phyloP scores from a whole-genome alignment of 1,139 yeast genomes.

The Geotrichum aggregatum region DNA sequence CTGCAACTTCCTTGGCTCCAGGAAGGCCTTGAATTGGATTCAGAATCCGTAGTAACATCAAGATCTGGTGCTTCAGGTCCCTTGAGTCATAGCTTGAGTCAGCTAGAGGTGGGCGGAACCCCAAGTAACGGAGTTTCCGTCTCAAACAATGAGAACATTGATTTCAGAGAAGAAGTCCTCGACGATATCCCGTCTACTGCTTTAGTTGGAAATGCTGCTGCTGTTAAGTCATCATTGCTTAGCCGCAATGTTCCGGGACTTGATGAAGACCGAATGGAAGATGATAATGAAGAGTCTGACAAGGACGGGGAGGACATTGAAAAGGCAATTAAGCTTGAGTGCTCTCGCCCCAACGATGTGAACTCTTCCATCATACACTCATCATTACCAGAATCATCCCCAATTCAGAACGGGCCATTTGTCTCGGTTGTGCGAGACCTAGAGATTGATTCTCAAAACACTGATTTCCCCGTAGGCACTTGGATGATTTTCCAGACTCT shows the following conservation, averaged over 20 bases:
- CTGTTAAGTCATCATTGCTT: not conserved
- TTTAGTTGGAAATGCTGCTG: not conserved
- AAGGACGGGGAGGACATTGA: slow-evolving; percentile 18
- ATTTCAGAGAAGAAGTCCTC: not conserved
- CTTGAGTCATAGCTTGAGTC: slow-evolving; percentile 7
- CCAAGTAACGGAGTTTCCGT: not conserved
- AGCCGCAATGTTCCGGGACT: slow-evolving; percentile 5
- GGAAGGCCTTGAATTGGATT: slow-evolving; percentile 16
- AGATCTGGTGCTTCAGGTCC: slow-evolving; percentile 3
- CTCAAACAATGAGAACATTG: not conserved
- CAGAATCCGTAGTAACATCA: not conserved
- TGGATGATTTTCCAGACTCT: slow-evolving; percentile 50
- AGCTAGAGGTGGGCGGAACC: not conserved
- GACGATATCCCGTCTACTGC: slow-evolving; percentile 9
- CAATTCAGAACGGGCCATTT: slow-evolving; percentile 15
- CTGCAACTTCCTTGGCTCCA: slow-evolving; percentile 68
- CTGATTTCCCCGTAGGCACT: slow-evolving; percentile 44
- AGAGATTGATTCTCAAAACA: slow-evolving; percentile 26
- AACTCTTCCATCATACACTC: slow-evolving; percentile 14
- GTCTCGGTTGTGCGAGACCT: slow-evolving; percentile 27
- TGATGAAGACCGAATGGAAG: slow-evolving; percentile 12
- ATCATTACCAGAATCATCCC: slow-evolving; percentile 9
- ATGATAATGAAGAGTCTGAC: slow-evolving; percentile 18
- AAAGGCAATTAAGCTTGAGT: slow-evolving; percentile 9
- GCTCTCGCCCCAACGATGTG: slow-evolving; percentile 6